Base-by-base conservation (phyloP, 2,329 filamentous ascomycete genomes). In the Hansfordia pulvinata region DNA sequence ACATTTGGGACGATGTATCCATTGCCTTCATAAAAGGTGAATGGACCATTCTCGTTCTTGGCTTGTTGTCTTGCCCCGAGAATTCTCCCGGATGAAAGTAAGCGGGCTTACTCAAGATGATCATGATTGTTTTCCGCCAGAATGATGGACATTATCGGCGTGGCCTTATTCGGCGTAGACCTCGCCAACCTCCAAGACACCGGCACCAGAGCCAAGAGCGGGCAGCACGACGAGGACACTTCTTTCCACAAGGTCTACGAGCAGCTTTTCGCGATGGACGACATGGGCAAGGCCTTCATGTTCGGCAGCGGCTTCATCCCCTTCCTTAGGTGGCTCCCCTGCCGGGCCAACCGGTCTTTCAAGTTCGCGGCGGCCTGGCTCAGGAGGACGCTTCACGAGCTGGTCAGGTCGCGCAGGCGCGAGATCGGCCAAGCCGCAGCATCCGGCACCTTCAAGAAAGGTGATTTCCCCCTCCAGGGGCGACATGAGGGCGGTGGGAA, bases 311-410 rank as follows among this genome's bases (percentile, higher is more conserved):
- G 34, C 1, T 48, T 53, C 39, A 34, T 59, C 4, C 57, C 56
- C 0, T 19, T 60, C n/a, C n/a, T n/a, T n/a, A n/a, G n/a, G n/a
- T n/a, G n/a, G n/a, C n/a, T n/a, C n/a, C n/a, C n/a, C n/a, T n/a
- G n/a, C 1, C 29, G 50, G 22, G 51, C 52, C 2, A 62, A 62
- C 30, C 41, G 36, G 5, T 36, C 30, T 4, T 60, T 58, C 32
- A 32, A 54, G n/a, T 28, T 27, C 3, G 50, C 52, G 2, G 49
- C 45, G 11, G 26, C 32, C 2, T 40, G 47, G 24, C 41, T 60
- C 8, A 41, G 46, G n/a, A 30, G 33, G 17, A 50, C 54, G 27
- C 34, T 58, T 4, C 38, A 42, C 3, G 36, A 47, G 3, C 39
- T 52, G 10, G 46, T 50, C 14, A 10, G 28, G n/a, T n/a, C n/a